A percentile compares a stretch with the other conserved stretches of the same genome.
Conservation (phyloP, 2,329 filamentous ascomycete species). For the Cladophialophora immunda region DNA sequence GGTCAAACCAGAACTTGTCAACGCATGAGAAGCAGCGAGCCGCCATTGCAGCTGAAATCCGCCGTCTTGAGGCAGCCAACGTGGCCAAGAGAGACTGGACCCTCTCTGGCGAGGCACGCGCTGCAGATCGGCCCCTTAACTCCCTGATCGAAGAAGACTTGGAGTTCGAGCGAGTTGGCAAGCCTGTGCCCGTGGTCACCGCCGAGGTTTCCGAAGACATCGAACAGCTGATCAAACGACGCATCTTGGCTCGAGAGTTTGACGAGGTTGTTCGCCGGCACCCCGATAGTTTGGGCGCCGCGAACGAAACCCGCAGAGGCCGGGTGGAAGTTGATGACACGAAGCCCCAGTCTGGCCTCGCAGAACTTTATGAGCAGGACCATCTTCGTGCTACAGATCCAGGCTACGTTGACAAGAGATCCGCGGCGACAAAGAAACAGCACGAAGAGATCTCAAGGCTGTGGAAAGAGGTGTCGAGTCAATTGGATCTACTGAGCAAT, state of each 20-base stretch:
- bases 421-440: conserved; percentile 82
- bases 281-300: conserved; percentile 74
- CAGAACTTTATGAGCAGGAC: conserved; percentile 93
- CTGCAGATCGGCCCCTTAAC: conserved; percentile 83
- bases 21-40: conserved; percentile 87
- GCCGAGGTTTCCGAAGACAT: conserved; percentile 90
- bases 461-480: conserved; percentile 81
- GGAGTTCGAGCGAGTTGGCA: conserved; percentile 94
- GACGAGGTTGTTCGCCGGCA: conserved; percentile 87
- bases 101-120: conserved; percentile 84
- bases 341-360: conserved; percentile 86
- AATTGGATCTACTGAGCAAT: conserved; percentile 87
- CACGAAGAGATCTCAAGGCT: conserved; percentile 82
- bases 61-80: conserved; percentile 85
- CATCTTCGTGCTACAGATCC: conserved; percentile 81
- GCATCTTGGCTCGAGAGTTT: conserved; percentile 88
- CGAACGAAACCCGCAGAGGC: conserved; percentile 70
- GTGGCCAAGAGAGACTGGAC: conserved; percentile 93
- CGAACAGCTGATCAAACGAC: conserved; percentile 91
- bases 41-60: conserved; percentile 87
- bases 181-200: conserved; percentile 93
- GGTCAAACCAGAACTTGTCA: conserved; percentile 58
- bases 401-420: conserved; percentile 79
- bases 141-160: conserved; percentile 93
- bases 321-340: conserved; percentile 84